Percentiles rank a stretch among this genome's conserved stretches.
These are phyloP conservation scores for Rhypophila decipiens DNA, from an alignment of 495 filamentous ascomycete genomes.

Conservation along the genomic window DNA sequence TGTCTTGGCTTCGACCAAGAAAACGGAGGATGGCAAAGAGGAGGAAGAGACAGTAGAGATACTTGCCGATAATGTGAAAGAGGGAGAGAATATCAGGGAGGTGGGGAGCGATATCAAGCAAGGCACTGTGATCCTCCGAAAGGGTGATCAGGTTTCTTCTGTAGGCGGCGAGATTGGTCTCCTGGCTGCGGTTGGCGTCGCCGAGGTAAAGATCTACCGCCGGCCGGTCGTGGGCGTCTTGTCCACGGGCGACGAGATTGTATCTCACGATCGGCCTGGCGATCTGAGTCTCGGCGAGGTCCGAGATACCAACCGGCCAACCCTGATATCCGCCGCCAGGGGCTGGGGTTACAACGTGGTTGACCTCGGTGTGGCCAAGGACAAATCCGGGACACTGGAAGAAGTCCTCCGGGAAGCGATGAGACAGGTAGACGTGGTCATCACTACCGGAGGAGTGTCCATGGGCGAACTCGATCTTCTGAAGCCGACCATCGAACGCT, in stretches of 20 bases:
- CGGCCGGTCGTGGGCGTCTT: constrained; percentile 79
- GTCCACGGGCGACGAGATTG: constrained; percentile 93
- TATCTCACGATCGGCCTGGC: constrained; percentile 61
- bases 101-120: constrained; percentile 78
- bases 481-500: constrained; percentile 92
- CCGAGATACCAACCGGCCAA: constrained; percentile 85
- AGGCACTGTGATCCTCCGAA: constrained; percentile 61
- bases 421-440: constrained; percentile 68
- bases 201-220: constrained; percentile 66
- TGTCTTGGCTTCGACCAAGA: constrained; percentile 46
- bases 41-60: constrained; percentile 89
- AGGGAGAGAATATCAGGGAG: constrained; percentile 85
- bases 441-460: constrained; percentile 92
- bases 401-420: constrained; percentile 66
- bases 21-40: constrained; percentile 67
- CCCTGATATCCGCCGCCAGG: constrained; percentile 66
- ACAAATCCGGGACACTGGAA: constrained; percentile 73
- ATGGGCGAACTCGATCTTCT: constrained; percentile 98
- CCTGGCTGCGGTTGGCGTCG: constrained; percentile 74
- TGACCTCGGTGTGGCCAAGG: constrained; percentile 82
- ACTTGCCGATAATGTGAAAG: constrained; percentile 61
- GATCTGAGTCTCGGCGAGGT: constrained; percentile 73
- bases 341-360: constrained; percentile 74
- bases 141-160: constrained; percentile 71
- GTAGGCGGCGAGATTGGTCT: constrained; percentile 88